Conservation (phyloP, 768 basidiomycete species). For the Phylloporus rhodoxanthus region DNA sequence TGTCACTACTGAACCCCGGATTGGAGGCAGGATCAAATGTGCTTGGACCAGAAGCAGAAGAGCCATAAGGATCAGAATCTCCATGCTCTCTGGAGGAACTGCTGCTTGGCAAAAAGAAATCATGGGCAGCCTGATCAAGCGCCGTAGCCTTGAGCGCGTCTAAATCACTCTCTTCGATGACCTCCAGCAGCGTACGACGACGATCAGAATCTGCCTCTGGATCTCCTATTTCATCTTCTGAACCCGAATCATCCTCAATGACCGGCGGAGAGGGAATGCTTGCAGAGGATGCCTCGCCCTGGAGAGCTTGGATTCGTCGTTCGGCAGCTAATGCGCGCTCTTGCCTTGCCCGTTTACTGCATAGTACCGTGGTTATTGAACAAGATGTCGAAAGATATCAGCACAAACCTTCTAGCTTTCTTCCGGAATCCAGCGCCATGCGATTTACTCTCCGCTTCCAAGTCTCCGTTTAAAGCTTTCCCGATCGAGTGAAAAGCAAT, state of each 20-base stretch:
- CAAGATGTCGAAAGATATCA: not conserved
- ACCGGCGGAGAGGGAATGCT: conserved; percentile 14
- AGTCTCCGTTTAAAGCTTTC: conserved; percentile 40
- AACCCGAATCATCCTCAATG: conserved; percentile 29
- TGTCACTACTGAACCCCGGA: not conserved
- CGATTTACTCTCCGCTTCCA: conserved; percentile 32
- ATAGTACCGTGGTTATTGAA: not conserved
- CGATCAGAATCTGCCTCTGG: conserved; percentile 43
- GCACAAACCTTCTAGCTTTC: conserved; percentile 55
- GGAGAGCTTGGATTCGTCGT: conserved; percentile 46
- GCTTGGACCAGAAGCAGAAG: not conserved
- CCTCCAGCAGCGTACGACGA: conserved; percentile 45
- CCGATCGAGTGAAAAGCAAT: conserved; percentile 58
- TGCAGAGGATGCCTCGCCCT: conserved; percentile 23
- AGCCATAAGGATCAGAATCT: not conserved
- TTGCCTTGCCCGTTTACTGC: conserved; percentile 73
- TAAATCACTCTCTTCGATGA: conserved; percentile 40
- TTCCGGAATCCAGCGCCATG: conserved; percentile 65
- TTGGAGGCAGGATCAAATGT: not conserved
- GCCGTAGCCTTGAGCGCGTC: conserved; percentile 38
- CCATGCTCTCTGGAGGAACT: conserved; percentile 2
- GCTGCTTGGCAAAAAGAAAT: conserved; percentile 41
- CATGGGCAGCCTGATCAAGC: conserved; percentile 40
- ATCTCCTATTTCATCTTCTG: conserved; percentile 38
- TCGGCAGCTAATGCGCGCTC: conserved; percentile 76